Evolutionary conservation across 2,329 filamentous ascomycete species (phyloP).

Genomic region (Neonectria hederae): DNA sequence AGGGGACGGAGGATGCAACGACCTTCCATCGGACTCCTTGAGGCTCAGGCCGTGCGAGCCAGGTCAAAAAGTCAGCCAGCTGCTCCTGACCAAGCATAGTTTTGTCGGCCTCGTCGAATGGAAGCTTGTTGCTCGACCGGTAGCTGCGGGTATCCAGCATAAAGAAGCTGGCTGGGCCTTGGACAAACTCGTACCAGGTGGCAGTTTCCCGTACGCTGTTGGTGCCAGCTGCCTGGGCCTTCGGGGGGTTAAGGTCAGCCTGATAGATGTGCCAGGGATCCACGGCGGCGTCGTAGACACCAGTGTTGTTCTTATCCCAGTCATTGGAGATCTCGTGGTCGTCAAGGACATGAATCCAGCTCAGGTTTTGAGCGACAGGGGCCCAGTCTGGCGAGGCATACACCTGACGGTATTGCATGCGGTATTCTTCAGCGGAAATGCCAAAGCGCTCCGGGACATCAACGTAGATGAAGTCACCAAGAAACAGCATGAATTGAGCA

Average conservation of each 20-base stretch:
- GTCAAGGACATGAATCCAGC: conserved; percentile 96
- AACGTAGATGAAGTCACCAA: conserved; percentile 89
- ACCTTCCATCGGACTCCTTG: conserved; percentile 92
- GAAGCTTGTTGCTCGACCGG: conserved; percentile 72
- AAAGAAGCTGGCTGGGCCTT: conserved; percentile 94
- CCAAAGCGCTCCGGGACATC: conserved; percentile 88
- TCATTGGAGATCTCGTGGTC: conserved; percentile 98
- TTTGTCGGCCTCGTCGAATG: conserved; percentile 72
- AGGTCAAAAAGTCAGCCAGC: conserved; percentile 80
- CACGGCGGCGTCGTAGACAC: conserved; percentile 80
- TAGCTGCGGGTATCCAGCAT: conserved; percentile 92
- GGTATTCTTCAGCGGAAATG: conserved; percentile 76
- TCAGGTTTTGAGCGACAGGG: conserved; percentile 77
- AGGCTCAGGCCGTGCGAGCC: conserved; percentile 77
- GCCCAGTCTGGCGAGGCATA: conserved; percentile 95
- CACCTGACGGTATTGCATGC: conserved; percentile 92
- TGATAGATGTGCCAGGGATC: conserved; percentile 92
- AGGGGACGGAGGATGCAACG: conserved; percentile 87
- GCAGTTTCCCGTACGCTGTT: conserved; percentile 58
- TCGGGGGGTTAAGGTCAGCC: conserved; percentile 82
- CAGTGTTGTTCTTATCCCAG: conserved; percentile 84
- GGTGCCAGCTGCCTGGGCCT: conserved; percentile 60
- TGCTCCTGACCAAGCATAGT: conserved; percentile 89
- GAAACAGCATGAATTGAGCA: conserved; percentile 82
- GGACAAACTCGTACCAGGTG: conserved; percentile 89